phyloP scores from a whole-genome alignment of 116 monocot genomes.

The Zostera marina region DNA sequence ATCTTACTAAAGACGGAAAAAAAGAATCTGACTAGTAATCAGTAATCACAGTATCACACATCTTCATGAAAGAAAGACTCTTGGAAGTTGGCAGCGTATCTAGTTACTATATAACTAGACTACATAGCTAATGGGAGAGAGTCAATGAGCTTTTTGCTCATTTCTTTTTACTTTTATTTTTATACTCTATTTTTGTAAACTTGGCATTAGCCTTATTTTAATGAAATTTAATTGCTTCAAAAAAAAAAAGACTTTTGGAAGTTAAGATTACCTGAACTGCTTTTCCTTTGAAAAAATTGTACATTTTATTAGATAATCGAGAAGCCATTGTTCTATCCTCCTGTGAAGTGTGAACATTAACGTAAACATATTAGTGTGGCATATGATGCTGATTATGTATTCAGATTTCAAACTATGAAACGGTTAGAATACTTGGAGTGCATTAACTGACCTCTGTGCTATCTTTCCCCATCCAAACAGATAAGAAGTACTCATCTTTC shows the following conservation, averaged over 20 bases:
- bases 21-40: neutral
- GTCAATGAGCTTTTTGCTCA: too few species aligned
- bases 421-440: neutral
- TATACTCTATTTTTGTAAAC: too few species aligned
- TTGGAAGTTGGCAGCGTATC: too few species aligned
- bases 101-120: too few species aligned
- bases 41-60: neutral
- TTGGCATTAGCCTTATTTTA: too few species aligned
- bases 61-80: neutral
- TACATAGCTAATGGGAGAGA: too few species aligned
- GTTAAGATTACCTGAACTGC: constrained; percentile 57
- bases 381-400: neutral
- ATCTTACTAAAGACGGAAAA: too few species aligned
- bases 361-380: neutral
- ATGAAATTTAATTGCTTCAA: too few species aligned
- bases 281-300: constrained; percentile 81
- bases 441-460: constrained; percentile 50
- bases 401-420: neutral
- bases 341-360: constrained; percentile 37
- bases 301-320: constrained; percentile 73
- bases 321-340: constrained; percentile 71
- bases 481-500: constrained; percentile 86
- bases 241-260: neutral
- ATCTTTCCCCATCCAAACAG: constrained; percentile 85
- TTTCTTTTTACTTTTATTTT: too few species aligned